Conservation (phyloP, 192 early-diverging fungal species). For the Powellomyces hirtus region DNA sequence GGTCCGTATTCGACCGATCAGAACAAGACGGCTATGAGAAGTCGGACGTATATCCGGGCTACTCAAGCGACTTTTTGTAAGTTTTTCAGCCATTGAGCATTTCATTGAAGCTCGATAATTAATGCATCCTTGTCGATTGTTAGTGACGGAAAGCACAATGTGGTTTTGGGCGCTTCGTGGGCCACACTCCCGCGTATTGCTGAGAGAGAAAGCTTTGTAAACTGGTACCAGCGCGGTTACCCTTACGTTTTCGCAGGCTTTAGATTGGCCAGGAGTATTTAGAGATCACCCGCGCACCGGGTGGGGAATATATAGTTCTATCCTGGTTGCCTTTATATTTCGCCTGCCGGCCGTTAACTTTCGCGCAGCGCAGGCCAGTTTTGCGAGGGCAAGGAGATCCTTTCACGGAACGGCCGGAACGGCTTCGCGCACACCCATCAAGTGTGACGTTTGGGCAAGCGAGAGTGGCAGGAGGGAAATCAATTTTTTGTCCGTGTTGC, state of each 20-base stretch:
- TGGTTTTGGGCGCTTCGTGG: slow-evolving; percentile 82
- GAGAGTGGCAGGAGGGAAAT: too few relatives aligned
- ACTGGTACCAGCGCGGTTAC: slow-evolving; percentile 90
- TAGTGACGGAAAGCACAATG: slow-evolving; percentile 75
- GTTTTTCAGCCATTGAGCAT: slow-evolving; percentile 11
- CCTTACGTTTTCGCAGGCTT: slow-evolving; percentile 81
- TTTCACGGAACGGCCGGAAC: too few relatives aligned
- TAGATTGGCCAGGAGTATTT: slow-evolving; percentile 40
- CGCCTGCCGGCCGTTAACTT: too few relatives aligned
- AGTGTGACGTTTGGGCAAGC: too few relatives aligned
- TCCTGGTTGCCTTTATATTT: too few relatives aligned
- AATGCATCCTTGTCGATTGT: neutral
- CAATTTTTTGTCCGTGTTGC: too few relatives aligned
- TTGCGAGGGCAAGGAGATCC: too few relatives aligned
- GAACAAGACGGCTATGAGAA: slow-evolving; percentile 53
- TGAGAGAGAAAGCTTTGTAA: slow-evolving; percentile 69
- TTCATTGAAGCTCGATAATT: neutral
- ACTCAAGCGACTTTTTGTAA: slow-evolving; percentile 85
- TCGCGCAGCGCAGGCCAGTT: too few relatives aligned
- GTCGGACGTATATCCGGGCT: slow-evolving; percentile 78
- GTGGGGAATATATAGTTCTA: too few relatives aligned
- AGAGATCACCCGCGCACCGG: too few relatives aligned
- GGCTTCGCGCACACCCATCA: too few relatives aligned
- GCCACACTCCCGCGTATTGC: slow-evolving; percentile 80
- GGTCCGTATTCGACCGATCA: slow-evolving; percentile 50